A percentile compares a stretch with the other conserved stretches of the same genome.
These are phyloP conservation scores for Xylariaceae sp. DNA, from an alignment of 2,329 filamentous ascomycete genomes.

Conservation along the genomic window DNA sequence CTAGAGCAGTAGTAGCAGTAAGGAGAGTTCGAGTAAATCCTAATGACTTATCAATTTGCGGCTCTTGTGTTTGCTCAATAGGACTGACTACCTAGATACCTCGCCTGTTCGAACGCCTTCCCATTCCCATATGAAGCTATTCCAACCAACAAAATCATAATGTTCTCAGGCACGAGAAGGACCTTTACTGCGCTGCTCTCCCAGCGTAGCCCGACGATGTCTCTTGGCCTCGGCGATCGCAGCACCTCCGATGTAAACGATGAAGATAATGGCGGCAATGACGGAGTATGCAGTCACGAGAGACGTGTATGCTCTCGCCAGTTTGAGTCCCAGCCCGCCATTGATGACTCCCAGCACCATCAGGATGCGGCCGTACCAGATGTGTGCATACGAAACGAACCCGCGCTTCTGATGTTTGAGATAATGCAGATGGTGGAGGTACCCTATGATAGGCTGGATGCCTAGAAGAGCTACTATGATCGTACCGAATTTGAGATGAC, in stretches of 20 bases:
- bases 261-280: constrained; percentile 45
- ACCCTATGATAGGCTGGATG: constrained; percentile 55
- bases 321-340: constrained; percentile 55
- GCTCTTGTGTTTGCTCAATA: no score
- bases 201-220: neutral
- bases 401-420: constrained; percentile 44
- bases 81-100: no score
- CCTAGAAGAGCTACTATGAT: constrained; percentile 49
- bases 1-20: no score
- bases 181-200: neutral
- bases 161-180: neutral
- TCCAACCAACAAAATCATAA: no score
- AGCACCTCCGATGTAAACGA: constrained; percentile 36
- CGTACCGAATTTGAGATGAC: constrained; percentile 53
- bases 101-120: no score
- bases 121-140: no score
- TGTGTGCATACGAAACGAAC: constrained; percentile 50
- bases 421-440: constrained; percentile 53
- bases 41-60: no score
- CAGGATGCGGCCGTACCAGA: constrained; percentile 57
- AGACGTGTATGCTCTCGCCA: constrained; percentile 38
- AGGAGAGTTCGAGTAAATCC: no score
- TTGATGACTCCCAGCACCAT: constrained; percentile 58
- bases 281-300: constrained; percentile 53
- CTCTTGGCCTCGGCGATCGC: constrained; percentile 18